Percentiles rank a stretch among this genome's conserved stretches.
Conservation (phyloP, 306 rosid genomes). For the Trifolium subterraneum region DNA sequence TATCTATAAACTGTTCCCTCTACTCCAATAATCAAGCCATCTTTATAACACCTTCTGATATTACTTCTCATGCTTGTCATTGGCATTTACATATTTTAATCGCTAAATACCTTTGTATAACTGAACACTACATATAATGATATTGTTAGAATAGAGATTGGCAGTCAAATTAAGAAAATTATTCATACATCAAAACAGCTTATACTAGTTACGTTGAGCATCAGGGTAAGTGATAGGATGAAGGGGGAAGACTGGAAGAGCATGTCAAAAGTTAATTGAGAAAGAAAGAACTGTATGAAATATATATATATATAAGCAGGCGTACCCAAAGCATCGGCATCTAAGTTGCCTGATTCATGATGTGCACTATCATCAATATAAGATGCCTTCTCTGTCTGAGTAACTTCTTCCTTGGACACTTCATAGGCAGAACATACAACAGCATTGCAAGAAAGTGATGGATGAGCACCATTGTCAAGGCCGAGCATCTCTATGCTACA, state of each 20-base stretch:
- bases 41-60: slow-evolving; percentile 12
- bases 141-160: slow-evolving; percentile 8
- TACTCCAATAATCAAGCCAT: slow-evolving; percentile 26
- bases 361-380: slow-evolving; percentile 55
- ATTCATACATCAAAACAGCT: slow-evolving; percentile 32
- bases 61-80: slow-evolving; percentile 24
- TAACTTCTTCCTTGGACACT: slow-evolving; percentile 71
- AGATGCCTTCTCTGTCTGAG: slow-evolving; percentile 73
- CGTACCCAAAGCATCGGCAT: slow-evolving; percentile 63
- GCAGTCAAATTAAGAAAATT: slow-evolving; percentile 11
- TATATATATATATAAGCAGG: background rate
- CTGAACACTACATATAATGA: slow-evolving; percentile 30
- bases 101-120: slow-evolving; percentile 23
- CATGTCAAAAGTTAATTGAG: slow-evolving; percentile 29
- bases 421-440: slow-evolving; percentile 68
- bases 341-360: slow-evolving; percentile 59
- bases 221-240: slow-evolving; percentile 8
- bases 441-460: slow-evolving; percentile 87
- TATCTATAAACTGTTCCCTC: slow-evolving; percentile 17
- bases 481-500: slow-evolving; percentile 60
- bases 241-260: background rate
- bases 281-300: slow-evolving; percentile 16
- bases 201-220: slow-evolving; percentile 28
- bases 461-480: slow-evolving; percentile 63
- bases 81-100: slow-evolving; percentile 23